Base-by-base conservation (phyloP, 129 eudicot species). In the Arctium lappa region DNA sequence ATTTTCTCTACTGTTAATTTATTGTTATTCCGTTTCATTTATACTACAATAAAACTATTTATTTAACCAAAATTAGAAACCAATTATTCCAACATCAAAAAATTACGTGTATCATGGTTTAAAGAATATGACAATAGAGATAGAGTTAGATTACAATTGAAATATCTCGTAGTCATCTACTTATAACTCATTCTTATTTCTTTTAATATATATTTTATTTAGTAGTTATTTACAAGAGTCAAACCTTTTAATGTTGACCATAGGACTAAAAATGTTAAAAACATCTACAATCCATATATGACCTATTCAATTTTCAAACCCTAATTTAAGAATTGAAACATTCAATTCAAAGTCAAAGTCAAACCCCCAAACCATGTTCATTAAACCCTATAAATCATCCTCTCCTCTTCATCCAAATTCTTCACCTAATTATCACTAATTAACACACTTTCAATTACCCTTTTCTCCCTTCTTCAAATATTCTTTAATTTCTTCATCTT, bases 321-420 rank as follows among this genome's bases (percentile, higher is more conserved):
- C 76, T 79, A 42, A 69, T 44, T n/a, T 69, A 30, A 31, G 66
- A 31, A 44, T 29, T 12, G 39, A 68, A 42, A 36, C 34, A 13
- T 29, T 73, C 77, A 40, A 40, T 27, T 79, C 82, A 79, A 76
- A 76, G 74, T 79, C 74, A 79, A 79, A 69, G 68, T 79, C 80
- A 76, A 76, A 74, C 66, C 56, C 2, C 56, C 10, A 44, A 56
- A 3, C 22, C 29, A 60, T 60, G 8, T 60, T 18, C 8, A 16
- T 1, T 16, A 18, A 5, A 32, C 63, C 80, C 44, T 76, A 75
- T 76, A 76, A 76, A 76, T 76, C 33, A 6, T 12, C 66, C n/a
- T 12, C n/a, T 5, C 7, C 27, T 60, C 68, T 5, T n/a, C 29
- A 60, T 60, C 68, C 29, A 60, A 60, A 16, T n/a, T n/a, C 68